Base-by-base conservation (phyloP, 1,284 basidiomycete genomes). In the Phellopilus nigrolimitatus region DNA sequence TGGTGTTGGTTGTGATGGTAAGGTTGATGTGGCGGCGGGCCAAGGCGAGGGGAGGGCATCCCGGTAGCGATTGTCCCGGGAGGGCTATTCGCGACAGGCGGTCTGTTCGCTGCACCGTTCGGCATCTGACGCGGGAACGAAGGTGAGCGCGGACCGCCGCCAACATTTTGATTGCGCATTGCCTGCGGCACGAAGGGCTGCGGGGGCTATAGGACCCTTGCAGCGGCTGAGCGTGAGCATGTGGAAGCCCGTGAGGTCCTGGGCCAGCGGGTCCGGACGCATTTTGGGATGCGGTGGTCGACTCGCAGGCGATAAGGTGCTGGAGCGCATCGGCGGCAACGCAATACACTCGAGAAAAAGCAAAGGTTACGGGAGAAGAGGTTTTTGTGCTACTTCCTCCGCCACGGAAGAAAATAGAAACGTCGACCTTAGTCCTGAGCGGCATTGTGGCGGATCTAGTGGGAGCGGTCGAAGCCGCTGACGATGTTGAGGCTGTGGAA, bases 341-440 rank as follows among this genome's bases (percentile, higher is more conserved):
- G 73, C 72, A 19, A 71, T 62, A 50, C 68, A 66, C 54, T 71
- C 27, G 66, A n/a, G 70, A 43, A 66, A 62, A 57, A 66, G 66
- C 48, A 59, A 68, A 27, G 63, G 64, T 30, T 70, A 64, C 38
- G 59, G 65, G 54, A 4, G 73, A 63, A 8, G 69, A 63, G 6
- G 72, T 69, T 21, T 73, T 67, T 4, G 68, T 59, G 41, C 62
- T 58, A 53, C 69, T 66, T 8, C 76, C 72, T 51, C 70, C 76
- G 38, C 52, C 56, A 68, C 80, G 83, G 73, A 86, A 88, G 53
- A 89, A 66, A 65, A 82, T 85, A 63, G 72, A 70, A 55, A 88
- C 74, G 64, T 87, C 84, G 50, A 76, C 69, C 70, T 73, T 80
- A 59, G 30, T 64, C 64, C 61, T 66, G 60, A 39, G 24, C 49